These are phyloP conservation scores for Sporisorium iseilematis-ciliati DNA, from an alignment of 1,284 basidiomycete species.

Conservation along the genomic window DNA sequence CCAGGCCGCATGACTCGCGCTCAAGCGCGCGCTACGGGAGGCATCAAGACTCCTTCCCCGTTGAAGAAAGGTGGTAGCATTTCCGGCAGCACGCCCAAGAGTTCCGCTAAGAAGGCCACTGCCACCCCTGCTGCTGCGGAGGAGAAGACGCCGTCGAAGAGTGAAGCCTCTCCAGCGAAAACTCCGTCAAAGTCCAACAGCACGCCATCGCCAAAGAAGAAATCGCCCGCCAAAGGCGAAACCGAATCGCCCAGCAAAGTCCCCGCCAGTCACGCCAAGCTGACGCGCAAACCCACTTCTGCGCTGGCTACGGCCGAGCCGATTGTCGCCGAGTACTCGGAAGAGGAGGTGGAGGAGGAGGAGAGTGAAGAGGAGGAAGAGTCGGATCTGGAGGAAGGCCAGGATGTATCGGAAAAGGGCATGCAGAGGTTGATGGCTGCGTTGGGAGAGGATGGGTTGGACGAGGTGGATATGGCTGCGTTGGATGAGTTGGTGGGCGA, in stretches of 20 bases:
- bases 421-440: constrained; percentile 64
- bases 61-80: constrained; percentile 29
- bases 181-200: constrained; percentile 21
- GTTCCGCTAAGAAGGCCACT: constrained; percentile 25
- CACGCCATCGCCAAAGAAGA: constrained; percentile 18
- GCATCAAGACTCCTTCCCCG: constrained; percentile 40
- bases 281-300: constrained; percentile 40
- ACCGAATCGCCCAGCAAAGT: constrained; percentile 31
- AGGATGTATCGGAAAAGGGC: constrained; percentile 64
- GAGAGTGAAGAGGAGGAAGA: constrained; percentile 45
- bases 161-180: constrained; percentile 15
- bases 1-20: constrained; percentile 41
- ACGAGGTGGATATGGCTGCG: constrained; percentile 61
- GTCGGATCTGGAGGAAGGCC: constrained; percentile 59
- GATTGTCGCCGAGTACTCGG: constrained; percentile 41
- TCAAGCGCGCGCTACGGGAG: constrained; percentile 35
- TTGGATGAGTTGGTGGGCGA: constrained; percentile 51
- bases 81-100: constrained; percentile 11
- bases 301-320: constrained; percentile 46
- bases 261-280: constrained; percentile 38
- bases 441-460: constrained; percentile 63
- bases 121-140: background rate
- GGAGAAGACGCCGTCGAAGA: constrained; percentile 18
- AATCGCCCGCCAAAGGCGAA: constrained; percentile 6
- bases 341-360: constrained; percentile 37